Base-by-base conservation (phyloP, 2,329 filamentous ascomycete genomes). In the Mariannaea elegans region DNA sequence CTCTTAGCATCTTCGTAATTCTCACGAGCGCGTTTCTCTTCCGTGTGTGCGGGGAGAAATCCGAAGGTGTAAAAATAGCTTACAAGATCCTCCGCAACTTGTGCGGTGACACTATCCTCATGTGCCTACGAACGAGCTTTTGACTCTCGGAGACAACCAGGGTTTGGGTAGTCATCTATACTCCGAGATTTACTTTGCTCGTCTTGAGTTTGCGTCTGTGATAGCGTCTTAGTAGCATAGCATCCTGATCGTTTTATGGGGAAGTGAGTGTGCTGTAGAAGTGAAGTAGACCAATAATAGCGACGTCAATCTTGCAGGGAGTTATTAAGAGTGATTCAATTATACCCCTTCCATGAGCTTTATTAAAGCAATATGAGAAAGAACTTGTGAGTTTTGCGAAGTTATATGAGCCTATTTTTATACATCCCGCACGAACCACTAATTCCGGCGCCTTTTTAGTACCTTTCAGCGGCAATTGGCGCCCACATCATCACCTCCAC, bases 71-170 rank as follows among this genome's bases (percentile, higher is more conserved):
- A 67, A 3, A 65, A 59, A 4, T 71, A 75, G 10, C 69, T 78
- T 41, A 73, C 67, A 13, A 53, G 66, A 0, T 86, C 86, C 58
- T 72, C 77, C 3, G 62, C 68, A 2, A 77, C 77, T 0, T 78
- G 85, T 51, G 65, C 75, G 1, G 64, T 75, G 1, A 81, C 82
- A 1, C 82, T 0, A 45, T 84, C 9, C 72, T 84, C 18, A 74
- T 86, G 2, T 84, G 83, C 62, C 63, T 86, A n/a, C 73, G 84
- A 49, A 85, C 82, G 1, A 78, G 76, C 49, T 86, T 86, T 60
- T 71, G 84, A 41, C 71, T 86, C n/a, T 81, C 81, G 2, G 84
- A 87, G 71, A 86, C 82, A 1, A 78, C 80, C 71, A 85, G 62
- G 83, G 83, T 0, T 65, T 86, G 3, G 74, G 75, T 45, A 75